Base-by-base conservation (phyloP, 75 land plant species). In the Chamaecyparis obtusa region DNA sequence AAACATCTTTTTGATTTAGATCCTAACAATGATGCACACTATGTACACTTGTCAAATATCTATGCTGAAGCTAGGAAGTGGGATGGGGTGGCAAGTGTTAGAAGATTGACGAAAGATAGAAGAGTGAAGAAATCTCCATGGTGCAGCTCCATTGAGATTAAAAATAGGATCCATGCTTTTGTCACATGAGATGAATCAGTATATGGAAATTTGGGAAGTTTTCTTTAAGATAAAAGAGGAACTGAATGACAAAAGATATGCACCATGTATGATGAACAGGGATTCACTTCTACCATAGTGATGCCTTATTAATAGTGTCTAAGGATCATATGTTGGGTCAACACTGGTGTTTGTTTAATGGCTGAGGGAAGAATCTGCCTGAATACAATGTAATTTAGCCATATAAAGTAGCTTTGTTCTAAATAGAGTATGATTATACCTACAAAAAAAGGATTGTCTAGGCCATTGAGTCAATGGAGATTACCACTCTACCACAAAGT, bases 81-180 rank as follows among this genome's bases (percentile, higher is more conserved):
- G 88, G 56, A 39, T 21, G 57, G 46, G 37, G 88, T 87, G 36
- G 37, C 2, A 6, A 81, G 49, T 32, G 60, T 87, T 11, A 86
- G 88, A 37, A 54, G 49, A 85, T 14, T 77, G 35, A 84, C 84
- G 88, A 80, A 80, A 44, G 88, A 84, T 24, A 30, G 55, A 64
- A 84, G 51, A 27, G 67, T 87, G 10, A 85, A 55, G 67, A 87
- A 87, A 36, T 41, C 35, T 39, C 56, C 87, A 15, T 87, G 88
- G 10, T 86, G 87, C 14, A 87, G 88, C 43, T 87, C 75, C 87
- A 87, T 87, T 55, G 88, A 87, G 83, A 36, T 87, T 21, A 44
- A 87, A 21, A 87, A 87, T 43, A 35, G 32, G 55, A 17, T 85
- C 16, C 87, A 87, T 87, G 88, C 54, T 86, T 87, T 87, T 85